Evolutionary conservation across 805 yeast species (phyloP), one percentile per base, ranked within the genome.

Genomic region (Metschnikowia colocasiae): DNA sequence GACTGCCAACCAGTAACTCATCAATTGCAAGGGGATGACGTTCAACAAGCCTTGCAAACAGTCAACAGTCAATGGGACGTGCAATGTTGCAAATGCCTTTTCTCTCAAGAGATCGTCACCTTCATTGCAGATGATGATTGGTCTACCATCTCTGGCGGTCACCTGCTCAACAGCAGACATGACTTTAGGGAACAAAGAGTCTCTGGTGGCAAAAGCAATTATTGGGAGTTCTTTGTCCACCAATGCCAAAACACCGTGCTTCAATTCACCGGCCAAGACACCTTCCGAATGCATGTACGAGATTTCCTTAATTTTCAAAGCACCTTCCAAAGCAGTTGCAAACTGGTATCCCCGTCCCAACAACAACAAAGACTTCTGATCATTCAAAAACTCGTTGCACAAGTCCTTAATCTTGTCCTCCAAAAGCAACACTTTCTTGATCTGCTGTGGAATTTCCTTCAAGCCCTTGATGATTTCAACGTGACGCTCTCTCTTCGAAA

Each of bases 211-310:
- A 65, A 94, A 83, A 3, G 95, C 96, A 68, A 94, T 85, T 57
- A 94, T 88, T 51, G 99, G 99, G 64, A 94, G 75, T 53, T 85
- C 77, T 59, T 87, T 95, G 70, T 94, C 99, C 50, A 94, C 97
- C 50, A 94, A 78, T 6, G 99, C 99, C 61, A 94, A 80, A 27
- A 89, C 96, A 72, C 99, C 99, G 65, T 94, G 99, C 70, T 94
- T 94, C 71, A 94, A 82, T 73, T 94, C 99, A 68, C 99, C 99
- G 19, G 99, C 99, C 56, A 94, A 82, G 45, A 94, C 96, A 75
- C 99, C 99, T 74, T 94, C 99, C 18, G 97, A 89, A 68, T 94
- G 99, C 89, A 94, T 94, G 69, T 94, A 94, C 2, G 98, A 92
- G 53, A 94, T 94, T 71, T 94, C 99, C 74, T 94, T 94, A 66